Evolutionary conservation across 2,329 filamentous ascomycete genomes (phyloP).

Genomic region (Exophiala sideris): DNA sequence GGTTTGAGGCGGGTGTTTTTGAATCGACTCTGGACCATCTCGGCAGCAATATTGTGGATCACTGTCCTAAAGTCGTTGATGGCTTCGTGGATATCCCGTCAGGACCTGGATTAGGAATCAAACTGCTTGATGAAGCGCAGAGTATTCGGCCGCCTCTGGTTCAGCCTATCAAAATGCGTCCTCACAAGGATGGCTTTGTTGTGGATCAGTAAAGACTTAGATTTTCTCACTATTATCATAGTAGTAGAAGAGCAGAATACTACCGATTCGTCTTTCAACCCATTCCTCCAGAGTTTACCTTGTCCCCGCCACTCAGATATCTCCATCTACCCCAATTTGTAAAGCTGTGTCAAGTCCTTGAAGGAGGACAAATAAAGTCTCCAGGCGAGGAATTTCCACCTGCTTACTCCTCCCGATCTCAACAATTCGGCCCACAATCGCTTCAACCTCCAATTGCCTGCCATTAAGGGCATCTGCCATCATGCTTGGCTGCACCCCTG

Average conservation of each 20-base stretch:
- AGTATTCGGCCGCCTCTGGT: slow-evolving; percentile 9
- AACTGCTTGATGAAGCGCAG: slow-evolving; percentile 60
- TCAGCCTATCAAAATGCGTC: slow-evolving; percentile 14
- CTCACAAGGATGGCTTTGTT: slow-evolving; percentile 13
- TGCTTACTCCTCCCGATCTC: slow-evolving; percentile 7
- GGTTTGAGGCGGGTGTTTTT: slow-evolving; percentile 51
- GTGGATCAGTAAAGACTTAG: slow-evolving; percentile 11
- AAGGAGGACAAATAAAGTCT: slow-evolving; percentile 3
- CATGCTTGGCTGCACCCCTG: slow-evolving; percentile 49
- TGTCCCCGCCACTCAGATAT: not conserved
- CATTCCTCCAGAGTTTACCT: not conserved
- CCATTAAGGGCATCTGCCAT: slow-evolving; percentile 44
- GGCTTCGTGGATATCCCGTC: slow-evolving; percentile 61
- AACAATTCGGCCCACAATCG: slow-evolving; percentile 47
- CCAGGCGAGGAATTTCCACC: slow-evolving; percentile 3
- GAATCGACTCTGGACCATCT: slow-evolving; percentile 45
- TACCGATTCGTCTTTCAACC: not conserved
- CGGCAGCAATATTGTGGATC: slow-evolving; percentile 58
- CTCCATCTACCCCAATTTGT: not conserved
- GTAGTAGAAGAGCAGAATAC: not conserved
- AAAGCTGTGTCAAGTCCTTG: slow-evolving; percentile 2
- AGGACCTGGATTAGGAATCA: slow-evolving; percentile 63
- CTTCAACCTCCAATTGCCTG: slow-evolving; percentile 47
- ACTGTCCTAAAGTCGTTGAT: slow-evolving; percentile 45
- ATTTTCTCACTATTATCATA: not conserved